A percentile compares a stretch with the other conserved stretches of the same genome.
phyloP scores from a whole-genome alignment of 2,329 filamentous ascomycete genomes.

The Diaporthe sp. region DNA sequence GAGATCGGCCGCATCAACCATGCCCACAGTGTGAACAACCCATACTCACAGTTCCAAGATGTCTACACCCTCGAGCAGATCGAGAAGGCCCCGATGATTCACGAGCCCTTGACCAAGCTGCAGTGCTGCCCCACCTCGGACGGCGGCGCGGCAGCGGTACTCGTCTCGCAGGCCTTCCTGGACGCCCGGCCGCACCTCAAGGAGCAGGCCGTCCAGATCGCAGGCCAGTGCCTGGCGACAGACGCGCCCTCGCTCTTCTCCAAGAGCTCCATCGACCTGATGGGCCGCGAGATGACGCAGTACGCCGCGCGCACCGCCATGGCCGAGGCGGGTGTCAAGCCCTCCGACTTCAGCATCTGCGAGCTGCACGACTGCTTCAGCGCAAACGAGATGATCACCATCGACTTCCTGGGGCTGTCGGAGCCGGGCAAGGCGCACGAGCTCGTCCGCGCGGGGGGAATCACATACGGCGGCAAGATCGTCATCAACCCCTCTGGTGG shows the following conservation, averaged over 20 bases:
- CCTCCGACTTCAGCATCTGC: constrained; percentile 82
- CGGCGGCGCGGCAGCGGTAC: constrained; percentile 87
- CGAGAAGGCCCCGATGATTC: constrained; percentile 80
- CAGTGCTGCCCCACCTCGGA: constrained; percentile 98
- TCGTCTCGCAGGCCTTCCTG: constrained; percentile 91
- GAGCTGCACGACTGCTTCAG: constrained; percentile 98
- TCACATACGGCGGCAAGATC: constrained; percentile 88
- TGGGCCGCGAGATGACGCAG: constrained; percentile 89
- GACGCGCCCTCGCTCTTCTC: constrained; percentile 86
- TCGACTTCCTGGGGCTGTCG: constrained; percentile 87
- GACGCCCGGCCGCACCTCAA: constrained; percentile 86
- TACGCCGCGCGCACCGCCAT: constrained; percentile 78
- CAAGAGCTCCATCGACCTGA: constrained; percentile 83
- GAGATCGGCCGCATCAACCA: constrained; percentile 96
- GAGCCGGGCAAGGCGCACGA: constrained; percentile 90
- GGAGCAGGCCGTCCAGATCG: constrained; percentile 86
- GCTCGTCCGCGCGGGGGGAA: constrained; percentile 86
- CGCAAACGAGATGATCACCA: constrained; percentile 90
- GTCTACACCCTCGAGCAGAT: constrained; percentile 92
- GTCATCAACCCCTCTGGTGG: constrained; percentile 95
- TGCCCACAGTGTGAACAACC: constrained; percentile 90
- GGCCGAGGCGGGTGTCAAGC: constrained; percentile 77
- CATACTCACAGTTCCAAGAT: constrained; percentile 97
- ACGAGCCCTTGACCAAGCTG: constrained; percentile 92
- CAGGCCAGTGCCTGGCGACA: constrained; percentile 88